phyloP scores from a whole-genome alignment of 148 eudicot genomes.

The Limonium bicolor region DNA sequence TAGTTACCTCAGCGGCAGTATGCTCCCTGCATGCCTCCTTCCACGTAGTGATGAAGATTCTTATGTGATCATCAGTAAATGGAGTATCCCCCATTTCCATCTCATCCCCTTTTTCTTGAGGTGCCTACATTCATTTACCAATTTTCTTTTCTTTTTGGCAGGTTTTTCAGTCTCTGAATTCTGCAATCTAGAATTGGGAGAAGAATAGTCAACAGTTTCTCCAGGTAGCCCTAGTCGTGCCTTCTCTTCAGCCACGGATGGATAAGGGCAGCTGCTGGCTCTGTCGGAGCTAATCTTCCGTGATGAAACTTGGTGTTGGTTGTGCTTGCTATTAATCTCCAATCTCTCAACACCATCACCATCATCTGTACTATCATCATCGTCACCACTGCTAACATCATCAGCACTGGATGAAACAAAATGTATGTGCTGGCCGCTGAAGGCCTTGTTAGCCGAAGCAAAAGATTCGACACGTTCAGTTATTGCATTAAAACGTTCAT shows the following conservation, averaged over 20 bases:
- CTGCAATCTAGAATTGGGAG: conserved; percentile 8
- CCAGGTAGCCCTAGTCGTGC: conserved; percentile 56
- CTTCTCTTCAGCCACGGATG: conserved; percentile 75
- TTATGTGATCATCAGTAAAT: conserved; percentile 28
- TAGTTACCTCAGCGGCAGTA: conserved; percentile 44
- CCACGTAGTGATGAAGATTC: conserved; percentile 69
- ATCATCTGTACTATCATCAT: conserved; percentile 14
- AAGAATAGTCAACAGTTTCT: conserved; percentile 14
- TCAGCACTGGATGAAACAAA: conserved; percentile 55
- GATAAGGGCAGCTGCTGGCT: conserved; percentile 76
- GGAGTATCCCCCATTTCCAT: conserved; percentile 16
- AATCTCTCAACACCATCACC: conserved; percentile 16
- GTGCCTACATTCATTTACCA: conserved; percentile 14
- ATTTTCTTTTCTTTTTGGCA: conserved; percentile 27
- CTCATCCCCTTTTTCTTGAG: neutral
- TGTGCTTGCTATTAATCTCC: conserved; percentile 9
- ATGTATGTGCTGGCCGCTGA: conserved; percentile 44
- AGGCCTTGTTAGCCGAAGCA: conserved; percentile 30
- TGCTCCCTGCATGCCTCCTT: conserved; percentile 63
- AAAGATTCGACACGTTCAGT: conserved; percentile 46
- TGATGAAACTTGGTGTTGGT: conserved; percentile 13
- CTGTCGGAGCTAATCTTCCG: conserved; percentile 22
- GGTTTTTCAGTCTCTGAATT: conserved; percentile 3
- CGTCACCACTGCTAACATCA: conserved; percentile 23
- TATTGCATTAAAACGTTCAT: conserved; percentile 49